Evolutionary conservation across 2,329 filamentous ascomycete genomes (phyloP).

Genomic region (Colletotrichum scovillei): DNA sequence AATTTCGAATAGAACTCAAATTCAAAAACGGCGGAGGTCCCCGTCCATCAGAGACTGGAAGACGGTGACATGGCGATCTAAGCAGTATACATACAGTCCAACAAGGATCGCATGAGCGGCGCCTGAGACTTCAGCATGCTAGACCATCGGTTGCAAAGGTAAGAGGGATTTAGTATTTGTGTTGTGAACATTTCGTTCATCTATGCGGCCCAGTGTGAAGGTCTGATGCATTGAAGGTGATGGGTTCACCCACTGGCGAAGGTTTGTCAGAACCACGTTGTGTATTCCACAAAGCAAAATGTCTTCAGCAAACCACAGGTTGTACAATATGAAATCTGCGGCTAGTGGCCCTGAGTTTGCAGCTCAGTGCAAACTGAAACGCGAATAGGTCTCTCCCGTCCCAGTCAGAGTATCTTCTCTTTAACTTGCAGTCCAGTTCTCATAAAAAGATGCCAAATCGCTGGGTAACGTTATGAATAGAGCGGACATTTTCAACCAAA

Average conservation of each 20-base stretch:
- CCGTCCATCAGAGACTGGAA: constrained; percentile 36
- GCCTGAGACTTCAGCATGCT: neutral
- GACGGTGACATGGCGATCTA: constrained; percentile 33
- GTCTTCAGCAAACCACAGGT: neutral
- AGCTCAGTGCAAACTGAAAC: neutral
- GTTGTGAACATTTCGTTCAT: neutral
- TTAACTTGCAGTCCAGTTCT: neutral
- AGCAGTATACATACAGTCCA: neutral
- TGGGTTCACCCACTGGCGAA: neutral
- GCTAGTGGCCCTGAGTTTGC: neutral
- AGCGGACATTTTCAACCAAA: neutral
- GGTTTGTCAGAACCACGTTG: neutral
- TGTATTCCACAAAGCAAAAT: neutral
- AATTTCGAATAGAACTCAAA: constrained; percentile 48
- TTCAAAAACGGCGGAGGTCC: constrained; percentile 45
- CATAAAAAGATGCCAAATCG: neutral
- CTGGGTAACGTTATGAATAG: too few species aligned
- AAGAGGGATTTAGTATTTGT: neutral
- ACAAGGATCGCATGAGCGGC: too few species aligned
- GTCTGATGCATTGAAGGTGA: neutral
- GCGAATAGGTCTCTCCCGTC: neutral
- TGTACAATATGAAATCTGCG: neutral
- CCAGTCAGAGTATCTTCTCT: neutral
- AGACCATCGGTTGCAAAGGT: neutral
- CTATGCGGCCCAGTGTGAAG: neutral